Evolutionary conservation across 345 rosid species (phyloP), one percentile per base, ranked within the genome.

Genomic region (Dipteronia dyeriana): DNA sequence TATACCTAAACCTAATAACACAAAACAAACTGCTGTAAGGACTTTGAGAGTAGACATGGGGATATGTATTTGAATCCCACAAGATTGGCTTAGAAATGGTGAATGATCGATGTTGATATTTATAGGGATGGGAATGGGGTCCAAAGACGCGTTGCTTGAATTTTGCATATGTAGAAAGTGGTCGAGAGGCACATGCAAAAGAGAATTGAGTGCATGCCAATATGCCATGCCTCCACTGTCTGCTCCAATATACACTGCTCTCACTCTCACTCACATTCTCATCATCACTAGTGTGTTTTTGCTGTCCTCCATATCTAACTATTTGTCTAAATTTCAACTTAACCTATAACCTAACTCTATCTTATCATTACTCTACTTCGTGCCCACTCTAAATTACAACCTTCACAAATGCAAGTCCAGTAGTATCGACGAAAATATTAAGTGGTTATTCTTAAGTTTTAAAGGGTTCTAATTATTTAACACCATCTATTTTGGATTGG

Each of bases 241-340:
- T 53, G n/a, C 1, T 53, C n/a, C 57, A 53, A 1, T 53, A 20
- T 60, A 39, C 75, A 61, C 65, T 20, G 53, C 53, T 29, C 66
- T 75, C 76, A 9, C 61, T 22, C 74, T 68, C 64, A 26, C 26
- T 26, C 26, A 0, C 26, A 26, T 4, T 4, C 4, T 34, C 38
- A 34, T 59, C 56, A 6, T 19, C 61, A 29, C 64, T 57, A 62
- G 85, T 83, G 84, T 78, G 83, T 19, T 80, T 82, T 75, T 71
- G 87, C 87, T 87, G 88, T 83, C 76, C n/a, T 73, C 85, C 88
- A 84, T 61, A 49, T 70, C n/a, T 63, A 47, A 26, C 25, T 3
- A 49, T 19, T 39, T 23, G 19, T 23, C 70, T 23, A 9, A 41
- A 74, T 49, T 49, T 49, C 53, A 74, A 62, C 69, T 60, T 74